Evolutionary conservation across 2,329 filamentous ascomycete species (phyloP).

Genomic region (Chaetomium olivaceum): DNA sequence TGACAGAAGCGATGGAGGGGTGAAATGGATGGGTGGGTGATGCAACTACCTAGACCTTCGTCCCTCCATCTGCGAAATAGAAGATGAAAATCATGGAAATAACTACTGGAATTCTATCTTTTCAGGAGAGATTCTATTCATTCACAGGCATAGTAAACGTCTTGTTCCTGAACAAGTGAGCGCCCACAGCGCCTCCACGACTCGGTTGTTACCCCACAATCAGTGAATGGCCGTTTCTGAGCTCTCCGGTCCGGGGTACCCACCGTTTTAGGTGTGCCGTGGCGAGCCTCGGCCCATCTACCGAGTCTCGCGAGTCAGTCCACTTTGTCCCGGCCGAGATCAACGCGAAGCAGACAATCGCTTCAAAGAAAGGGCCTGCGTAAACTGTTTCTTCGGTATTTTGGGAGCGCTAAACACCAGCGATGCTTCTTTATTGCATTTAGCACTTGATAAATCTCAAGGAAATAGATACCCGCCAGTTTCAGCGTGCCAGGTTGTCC

Average conservation of each 20-base stretch:
- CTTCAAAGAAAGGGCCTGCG: not conserved
- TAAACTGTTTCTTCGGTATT: not conserved
- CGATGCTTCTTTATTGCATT: not conserved
- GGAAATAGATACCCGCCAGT: not conserved
- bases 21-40: not conserved
- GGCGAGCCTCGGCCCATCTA: conserved; percentile 31
- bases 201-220: conserved; percentile 7
- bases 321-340: conserved; percentile 28
- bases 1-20: not conserved
- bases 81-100: too few species aligned
- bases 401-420: not conserved
- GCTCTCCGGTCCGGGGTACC: not conserved
- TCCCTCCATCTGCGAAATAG: not conserved
- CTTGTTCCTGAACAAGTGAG: not conserved
- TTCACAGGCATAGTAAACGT: not conserved
- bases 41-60: not conserved
- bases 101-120: not conserved
- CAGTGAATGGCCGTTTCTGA: conserved; percentile 5
- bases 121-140: not conserved
- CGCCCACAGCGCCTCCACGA: not conserved
- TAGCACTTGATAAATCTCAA: not conserved
- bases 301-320: conserved; percentile 16
- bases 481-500: conserved; percentile 15
- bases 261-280: conserved; percentile 14
- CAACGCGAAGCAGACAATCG: conserved; percentile 1